phyloP scores from a whole-genome alignment of 768 basidiomycete species.

The Mycena haematopus region DNA sequence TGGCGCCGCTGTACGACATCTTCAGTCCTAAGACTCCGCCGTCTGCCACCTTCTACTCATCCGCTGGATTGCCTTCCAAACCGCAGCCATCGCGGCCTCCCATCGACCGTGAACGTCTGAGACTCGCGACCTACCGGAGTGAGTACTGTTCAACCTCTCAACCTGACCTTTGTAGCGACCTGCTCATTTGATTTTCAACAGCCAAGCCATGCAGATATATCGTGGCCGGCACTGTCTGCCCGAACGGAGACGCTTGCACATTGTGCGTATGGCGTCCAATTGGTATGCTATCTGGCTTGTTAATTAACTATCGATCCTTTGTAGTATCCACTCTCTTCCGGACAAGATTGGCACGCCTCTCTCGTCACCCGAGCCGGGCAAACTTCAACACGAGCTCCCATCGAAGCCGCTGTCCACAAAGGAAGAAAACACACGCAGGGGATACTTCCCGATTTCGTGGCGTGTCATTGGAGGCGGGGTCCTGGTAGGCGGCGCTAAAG shows the following conservation, averaged over 20 bases:
- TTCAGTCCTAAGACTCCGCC: conserved; percentile 23
- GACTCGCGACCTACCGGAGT: conserved; percentile 21
- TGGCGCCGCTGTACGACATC: conserved; percentile 23
- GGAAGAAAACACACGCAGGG: conserved; percentile 49
- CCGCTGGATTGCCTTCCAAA: background rate
- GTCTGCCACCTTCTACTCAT: conserved; percentile 7
- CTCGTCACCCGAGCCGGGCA: background rate
- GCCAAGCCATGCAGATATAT: conserved; percentile 70
- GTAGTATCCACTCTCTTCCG: conserved; percentile 54
- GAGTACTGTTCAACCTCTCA: background rate
- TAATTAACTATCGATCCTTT: background rate
- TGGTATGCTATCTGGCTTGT: background rate
- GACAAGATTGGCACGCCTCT: background rate
- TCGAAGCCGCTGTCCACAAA: conserved; percentile 32
- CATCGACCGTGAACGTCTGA: conserved; percentile 12
- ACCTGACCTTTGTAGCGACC: background rate
- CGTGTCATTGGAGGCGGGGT: conserved; percentile 82
- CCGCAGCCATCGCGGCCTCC: background rate
- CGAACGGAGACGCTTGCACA: conserved; percentile 60
- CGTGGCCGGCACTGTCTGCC: conserved; percentile 51
- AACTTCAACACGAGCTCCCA: conserved; percentile 26
- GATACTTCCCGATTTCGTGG: conserved; percentile 74
- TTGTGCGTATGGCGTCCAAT: conserved; percentile 54
- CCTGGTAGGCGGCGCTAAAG: conserved; percentile 50
- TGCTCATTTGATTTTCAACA: conserved; percentile 32